A percentile compares a stretch with the other conserved stretches of the same genome.
Evolutionary conservation across 2,329 filamentous ascomycete genomes (phyloP).

Genomic region (Cladophialophora immunda): DNA sequence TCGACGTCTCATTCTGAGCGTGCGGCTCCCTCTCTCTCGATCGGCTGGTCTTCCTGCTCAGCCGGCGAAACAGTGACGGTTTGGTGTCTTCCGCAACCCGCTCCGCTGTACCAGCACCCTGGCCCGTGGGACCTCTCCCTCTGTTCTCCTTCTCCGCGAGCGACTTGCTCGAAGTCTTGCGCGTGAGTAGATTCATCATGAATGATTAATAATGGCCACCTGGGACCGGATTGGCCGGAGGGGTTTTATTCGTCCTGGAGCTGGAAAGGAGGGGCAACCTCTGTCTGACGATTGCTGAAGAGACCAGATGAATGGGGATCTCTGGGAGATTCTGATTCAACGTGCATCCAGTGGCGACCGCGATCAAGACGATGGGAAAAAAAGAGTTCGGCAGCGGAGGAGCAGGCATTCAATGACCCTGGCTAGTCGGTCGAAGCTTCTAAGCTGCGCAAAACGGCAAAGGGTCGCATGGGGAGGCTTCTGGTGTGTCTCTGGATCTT

Average conservation of each 20-base stretch:
- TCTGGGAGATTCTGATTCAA: neutral
- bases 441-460: neutral
- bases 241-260: neutral
- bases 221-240: neutral
- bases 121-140: conserved; percentile 2
- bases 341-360: neutral
- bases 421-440: neutral
- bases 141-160: conserved; percentile 12
- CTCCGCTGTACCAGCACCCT: conserved; percentile 9
- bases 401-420: neutral
- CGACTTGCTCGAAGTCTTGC: conserved; percentile 24
- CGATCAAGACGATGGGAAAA: neutral
- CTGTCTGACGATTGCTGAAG: neutral
- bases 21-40: conserved; percentile 12
- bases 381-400: neutral
- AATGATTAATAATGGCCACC: conserved; percentile 10
- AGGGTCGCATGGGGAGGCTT: neutral
- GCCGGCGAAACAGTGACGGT: conserved; percentile 22
- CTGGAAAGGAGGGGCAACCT: neutral
- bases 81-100: conserved; percentile 18
- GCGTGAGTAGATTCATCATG: conserved; percentile 23
- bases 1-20: conserved; percentile 5
- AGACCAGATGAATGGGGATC: neutral
- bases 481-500: neutral
- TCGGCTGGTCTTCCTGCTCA: conserved; percentile 24